Conservation (phyloP, 108 stramenopile species). For the Nannochloropsis gaditana region DNA sequence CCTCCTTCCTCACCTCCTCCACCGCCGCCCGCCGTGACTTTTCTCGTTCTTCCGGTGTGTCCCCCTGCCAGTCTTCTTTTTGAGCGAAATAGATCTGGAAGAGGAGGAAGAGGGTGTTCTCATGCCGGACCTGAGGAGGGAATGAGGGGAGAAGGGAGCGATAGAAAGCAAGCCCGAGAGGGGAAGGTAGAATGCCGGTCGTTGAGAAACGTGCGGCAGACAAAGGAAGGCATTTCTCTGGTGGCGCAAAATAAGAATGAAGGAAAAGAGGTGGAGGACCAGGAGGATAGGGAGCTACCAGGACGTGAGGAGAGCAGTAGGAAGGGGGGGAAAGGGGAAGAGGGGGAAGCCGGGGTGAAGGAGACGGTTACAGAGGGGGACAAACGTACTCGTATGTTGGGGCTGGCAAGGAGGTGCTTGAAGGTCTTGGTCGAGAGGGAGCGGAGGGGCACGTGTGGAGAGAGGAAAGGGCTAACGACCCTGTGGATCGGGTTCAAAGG, state of each 20-base stretch:
- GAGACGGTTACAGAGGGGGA: neutral
- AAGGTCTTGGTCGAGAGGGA: neutral
- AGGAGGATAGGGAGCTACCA: neutral
- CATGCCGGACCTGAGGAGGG: neutral
- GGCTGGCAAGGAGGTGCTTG: constrained; percentile 10
- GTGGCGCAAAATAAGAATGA: too few species aligned
- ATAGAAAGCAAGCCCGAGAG: neutral
- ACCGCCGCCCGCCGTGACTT: neutral
- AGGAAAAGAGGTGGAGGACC: neutral
- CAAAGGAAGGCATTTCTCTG: too few species aligned
- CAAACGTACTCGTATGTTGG: neutral
- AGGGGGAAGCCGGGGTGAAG: neutral
- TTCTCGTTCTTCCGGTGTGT: neutral
- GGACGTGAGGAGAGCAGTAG: neutral
- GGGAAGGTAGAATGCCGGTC: neutral
- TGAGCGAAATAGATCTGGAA: neutral
- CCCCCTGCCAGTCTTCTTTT: neutral
- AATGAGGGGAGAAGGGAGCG: neutral
- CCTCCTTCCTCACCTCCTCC: constrained; percentile 3
- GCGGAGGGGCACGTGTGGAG: neutral
- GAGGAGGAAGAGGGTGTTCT: constrained; percentile 11
- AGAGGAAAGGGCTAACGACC: neutral
- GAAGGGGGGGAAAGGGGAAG: neutral
- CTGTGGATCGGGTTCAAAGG: neutral
- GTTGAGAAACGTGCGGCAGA: too few species aligned